Percentiles rank a stretch among this genome's conserved stretches.
Evolutionary conservation across 2,329 filamentous ascomycete species (phyloP).

Genomic region (Didymella sp.): DNA sequence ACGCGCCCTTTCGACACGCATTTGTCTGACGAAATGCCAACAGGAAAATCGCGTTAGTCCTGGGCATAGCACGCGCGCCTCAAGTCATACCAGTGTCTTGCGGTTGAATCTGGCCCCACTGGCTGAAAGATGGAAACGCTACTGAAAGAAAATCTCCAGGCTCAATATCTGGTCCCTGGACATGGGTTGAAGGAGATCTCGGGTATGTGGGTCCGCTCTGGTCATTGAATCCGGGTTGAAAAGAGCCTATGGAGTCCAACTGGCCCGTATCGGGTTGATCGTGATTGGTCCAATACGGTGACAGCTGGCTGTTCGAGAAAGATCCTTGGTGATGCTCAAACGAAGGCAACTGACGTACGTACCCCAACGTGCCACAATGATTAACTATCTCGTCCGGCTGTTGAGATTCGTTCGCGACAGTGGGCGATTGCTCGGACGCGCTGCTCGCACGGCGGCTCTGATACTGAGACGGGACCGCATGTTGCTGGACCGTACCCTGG

Average conservation of each 20-base stretch:
- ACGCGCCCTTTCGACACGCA: too few relatives aligned
- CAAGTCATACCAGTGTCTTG: neutral
- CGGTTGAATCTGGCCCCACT: neutral
- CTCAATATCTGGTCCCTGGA: neutral
- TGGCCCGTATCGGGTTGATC: neutral
- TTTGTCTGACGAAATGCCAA: too few relatives aligned
- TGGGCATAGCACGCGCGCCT: too few relatives aligned
- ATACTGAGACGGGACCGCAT: neutral
- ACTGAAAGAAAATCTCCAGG: neutral
- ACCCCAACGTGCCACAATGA: neutral
- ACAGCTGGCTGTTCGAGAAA: neutral
- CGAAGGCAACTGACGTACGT: conserved; percentile 1
- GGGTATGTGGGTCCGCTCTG: neutral
- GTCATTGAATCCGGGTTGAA: neutral
- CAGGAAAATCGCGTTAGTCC: too few relatives aligned
- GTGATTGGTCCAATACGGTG: neutral
- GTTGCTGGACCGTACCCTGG: neutral
- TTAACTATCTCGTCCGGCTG: neutral
- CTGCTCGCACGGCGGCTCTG: neutral
- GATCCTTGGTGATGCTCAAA: neutral
- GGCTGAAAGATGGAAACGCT: neutral
- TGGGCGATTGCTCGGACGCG: neutral
- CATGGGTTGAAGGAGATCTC: neutral
- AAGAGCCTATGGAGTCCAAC: neutral
- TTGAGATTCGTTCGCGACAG: neutral